Evolutionary conservation across 2,329 filamentous ascomycete genomes (phyloP), one percentile per base, ranked within the genome.

Genomic region (Bretziella fagacearum): DNA sequence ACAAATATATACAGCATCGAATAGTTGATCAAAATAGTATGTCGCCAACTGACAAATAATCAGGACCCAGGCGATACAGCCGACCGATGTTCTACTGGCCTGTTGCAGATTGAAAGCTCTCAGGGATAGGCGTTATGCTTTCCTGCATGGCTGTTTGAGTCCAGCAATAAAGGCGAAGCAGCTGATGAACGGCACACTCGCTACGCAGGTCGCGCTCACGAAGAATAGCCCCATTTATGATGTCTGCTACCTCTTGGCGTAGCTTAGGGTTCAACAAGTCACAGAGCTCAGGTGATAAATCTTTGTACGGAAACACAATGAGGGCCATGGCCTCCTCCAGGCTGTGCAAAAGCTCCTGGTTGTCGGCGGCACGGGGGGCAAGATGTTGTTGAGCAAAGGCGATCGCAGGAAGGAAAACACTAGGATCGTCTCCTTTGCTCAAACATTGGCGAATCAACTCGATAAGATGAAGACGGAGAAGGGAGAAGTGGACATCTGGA

Each of bases 261-360:
- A 96, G 70, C 41, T 77, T 73, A 2, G 87, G 83, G 54, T 93
- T 74, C 15, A 98, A 67, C 23, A 98, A 68, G 40, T 76, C 75
- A 30, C 80, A 77, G 26, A 95, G 68, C 42, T 83, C 77, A 2
- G 83, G 78, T 37, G 83, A 76, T 30, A 95, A 71, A 45, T 76
- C 80, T 46, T 91, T 82, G n/a, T 76, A 72, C 1, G 84, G 79
- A 55, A 95, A 94, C 36, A 98, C 81, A 32, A 98, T 69, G 33
- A 98, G 71, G 0, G 85, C 81, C 79, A 98, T 94, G 0, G 91
- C 95, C 58, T 80, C 76, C 62, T 98, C 91, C 8, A 98, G 69
- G 52, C 93, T 86, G 53, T 81, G 75, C 10, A 95, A 69, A 54
- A 94, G 96, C 37, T 81, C 76, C 3, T 75, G 72, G 54, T 86